Conservation (phyloP, 176 grass and related monocot genomes). For the Alloteropsis semialata region DNA sequence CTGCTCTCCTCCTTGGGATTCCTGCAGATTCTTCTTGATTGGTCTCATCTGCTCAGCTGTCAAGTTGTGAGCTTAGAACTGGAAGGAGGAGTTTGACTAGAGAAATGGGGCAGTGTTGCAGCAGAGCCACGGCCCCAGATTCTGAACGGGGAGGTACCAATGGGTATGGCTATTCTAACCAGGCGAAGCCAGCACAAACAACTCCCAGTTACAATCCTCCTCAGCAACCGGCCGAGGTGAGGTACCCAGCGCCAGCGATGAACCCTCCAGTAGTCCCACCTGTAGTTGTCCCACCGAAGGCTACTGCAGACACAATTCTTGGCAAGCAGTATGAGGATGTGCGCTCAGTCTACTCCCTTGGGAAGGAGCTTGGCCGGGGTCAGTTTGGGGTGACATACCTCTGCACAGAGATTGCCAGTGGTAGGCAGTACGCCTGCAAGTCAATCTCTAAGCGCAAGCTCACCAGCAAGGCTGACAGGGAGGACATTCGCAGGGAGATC, state of each 20-base stretch:
- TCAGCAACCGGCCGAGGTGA: conserved; percentile 32
- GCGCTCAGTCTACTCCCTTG: conserved; percentile 61
- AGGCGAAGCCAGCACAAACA: conserved; percentile 31
- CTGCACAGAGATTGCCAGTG: conserved; percentile 75
- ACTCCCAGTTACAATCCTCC: conserved; percentile 46
- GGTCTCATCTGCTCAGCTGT: neutral
- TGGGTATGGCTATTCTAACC: conserved; percentile 62
- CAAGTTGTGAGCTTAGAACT: conserved; percentile 19
- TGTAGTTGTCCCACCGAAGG: conserved; percentile 28
- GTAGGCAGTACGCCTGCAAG: conserved; percentile 89
- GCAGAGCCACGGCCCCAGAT: conserved; percentile 46
- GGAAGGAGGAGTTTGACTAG: conserved; percentile 32
- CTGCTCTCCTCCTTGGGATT: neutral
- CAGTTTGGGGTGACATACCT: conserved; percentile 98
- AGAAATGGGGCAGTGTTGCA: conserved; percentile 77
- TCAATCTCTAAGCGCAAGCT: conserved; percentile 98
- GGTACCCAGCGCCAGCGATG: conserved; percentile 36
- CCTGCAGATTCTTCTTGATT: conserved; percentile 40
- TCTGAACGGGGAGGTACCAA: conserved; percentile 37
- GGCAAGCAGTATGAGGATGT: conserved; percentile 72
- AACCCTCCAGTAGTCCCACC: conserved; percentile 42
- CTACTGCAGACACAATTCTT: conserved; percentile 64
- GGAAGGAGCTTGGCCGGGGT: conserved; percentile 92
- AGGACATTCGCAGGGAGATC: conserved; percentile 91
- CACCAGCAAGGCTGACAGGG: conserved; percentile 68